phyloP scores from a whole-genome alignment of 768 basidiomycete genomes.

The Candolleomyces efflorescens region DNA sequence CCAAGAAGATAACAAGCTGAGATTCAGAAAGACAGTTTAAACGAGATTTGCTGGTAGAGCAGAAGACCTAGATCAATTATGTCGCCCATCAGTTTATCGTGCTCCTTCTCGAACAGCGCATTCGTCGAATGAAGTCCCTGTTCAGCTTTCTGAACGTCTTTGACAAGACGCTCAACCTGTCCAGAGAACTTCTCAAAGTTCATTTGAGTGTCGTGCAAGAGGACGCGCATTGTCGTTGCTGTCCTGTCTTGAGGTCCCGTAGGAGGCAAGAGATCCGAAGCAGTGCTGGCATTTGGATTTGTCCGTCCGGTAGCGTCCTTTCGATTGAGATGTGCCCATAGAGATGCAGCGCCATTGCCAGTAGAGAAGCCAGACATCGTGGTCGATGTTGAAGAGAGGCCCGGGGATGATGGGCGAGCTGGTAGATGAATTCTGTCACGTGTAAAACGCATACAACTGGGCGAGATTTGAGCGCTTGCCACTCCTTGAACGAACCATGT shows the following conservation, averaged over 20 bases:
- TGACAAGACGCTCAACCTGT: slow-evolving; percentile 48
- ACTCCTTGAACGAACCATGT: too few species aligned
- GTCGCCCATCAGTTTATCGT: slow-evolving; percentile 51
- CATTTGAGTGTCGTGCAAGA: slow-evolving; percentile 70
- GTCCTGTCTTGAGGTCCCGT: slow-evolving; percentile 57
- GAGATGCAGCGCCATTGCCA: slow-evolving; percentile 16
- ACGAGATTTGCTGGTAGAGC: slow-evolving; percentile 16
- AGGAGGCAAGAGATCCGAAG: slow-evolving; percentile 26
- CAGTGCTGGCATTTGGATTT: slow-evolving; percentile 17
- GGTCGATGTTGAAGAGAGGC: too few species aligned
- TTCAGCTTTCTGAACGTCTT: slow-evolving; percentile 47
- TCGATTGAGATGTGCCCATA: slow-evolving; percentile 58
- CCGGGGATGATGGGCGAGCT: too few species aligned
- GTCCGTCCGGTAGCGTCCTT: slow-evolving; percentile 31
- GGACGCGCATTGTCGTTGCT: slow-evolving; percentile 65
- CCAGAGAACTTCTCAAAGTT: slow-evolving; percentile 65
- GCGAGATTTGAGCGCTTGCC: too few species aligned
- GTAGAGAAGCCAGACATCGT: too few species aligned
- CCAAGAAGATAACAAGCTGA: not conserved
- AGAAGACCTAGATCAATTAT: slow-evolving; percentile 49
- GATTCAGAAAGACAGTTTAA: slow-evolving; percentile 1
- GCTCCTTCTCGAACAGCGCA: slow-evolving; percentile 55
- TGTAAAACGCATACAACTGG: too few species aligned
- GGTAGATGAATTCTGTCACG: too few species aligned
- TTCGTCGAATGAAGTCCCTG: slow-evolving; percentile 50